Base-by-base conservation (phyloP, 2,329 filamentous ascomycete species). In the Pestalotiopsis sp. region DNA sequence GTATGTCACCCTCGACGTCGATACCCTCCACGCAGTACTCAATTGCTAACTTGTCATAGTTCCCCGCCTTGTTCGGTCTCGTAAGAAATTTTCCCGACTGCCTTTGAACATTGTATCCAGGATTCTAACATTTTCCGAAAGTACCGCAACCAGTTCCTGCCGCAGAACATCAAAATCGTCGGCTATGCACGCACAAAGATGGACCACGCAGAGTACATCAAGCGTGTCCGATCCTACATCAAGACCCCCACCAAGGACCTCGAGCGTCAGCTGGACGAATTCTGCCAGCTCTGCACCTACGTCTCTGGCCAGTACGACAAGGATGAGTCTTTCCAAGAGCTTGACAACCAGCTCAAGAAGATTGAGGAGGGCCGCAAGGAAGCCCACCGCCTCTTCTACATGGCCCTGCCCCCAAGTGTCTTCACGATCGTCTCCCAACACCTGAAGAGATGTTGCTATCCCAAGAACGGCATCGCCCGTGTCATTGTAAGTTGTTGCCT, bases 141-240 rank as follows among this genome's bases (percentile, higher is more conserved):
- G 95, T 97, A 95, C 86, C 94, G 96, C 80, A 99, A 99, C 87
- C 95, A 98, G 84, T 99, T 98, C 86, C 93, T 99, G 65, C 96
- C 91, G 77, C 97, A 97, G 84, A 94, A 97, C 83, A 94, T 97
- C 84, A 93, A 91, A 83, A 98, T 99, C 80, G 91, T 99, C 78
- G 96, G 96, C 86, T 99, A 99, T 94, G 96, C 96, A 77, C 92
- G 96, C 81, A 99, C 96, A 76, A 98, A 98, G 88, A 99, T 99
- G 96, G 95, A 98, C 85, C 94, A 95, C 78, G 91, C 94, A 73
- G 96, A 99, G 83, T 98, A 93, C 86, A 88, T 98, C 80, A 93
- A 92, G 84, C 90, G 96, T 75, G 94, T 99, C 83, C 95, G 93
- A 84, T 97, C 94, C 70, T 97, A 98, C 86, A 99, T 99, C 86